These are phyloP conservation scores for Eucalyptus leucophloia DNA, from an alignment of 345 rosid species.

Conservation along the genomic window DNA sequence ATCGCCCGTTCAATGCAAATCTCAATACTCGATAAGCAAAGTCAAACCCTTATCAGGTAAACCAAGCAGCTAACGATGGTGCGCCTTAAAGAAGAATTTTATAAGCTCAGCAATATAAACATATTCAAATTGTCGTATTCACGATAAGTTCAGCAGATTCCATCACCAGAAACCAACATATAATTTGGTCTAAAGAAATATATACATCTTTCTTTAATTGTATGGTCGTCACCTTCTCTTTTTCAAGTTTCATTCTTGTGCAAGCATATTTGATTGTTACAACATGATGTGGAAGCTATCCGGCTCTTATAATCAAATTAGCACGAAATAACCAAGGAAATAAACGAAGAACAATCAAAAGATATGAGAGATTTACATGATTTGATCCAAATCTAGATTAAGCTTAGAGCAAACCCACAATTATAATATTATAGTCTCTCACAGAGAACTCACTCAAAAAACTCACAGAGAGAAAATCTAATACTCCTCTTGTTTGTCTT, in stretches of 20 bases:
- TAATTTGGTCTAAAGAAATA: not conserved
- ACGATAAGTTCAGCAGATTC: not conserved
- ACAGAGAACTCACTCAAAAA: not conserved
- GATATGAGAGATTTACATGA: not conserved
- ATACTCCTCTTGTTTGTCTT: too few species aligned
- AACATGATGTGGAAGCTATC: not conserved
- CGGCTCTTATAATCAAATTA: not conserved
- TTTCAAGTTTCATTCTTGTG: not conserved
- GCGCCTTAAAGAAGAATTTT: not conserved
- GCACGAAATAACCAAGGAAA: not conserved
- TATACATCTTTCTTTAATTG: not conserved
- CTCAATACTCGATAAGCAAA: not conserved
- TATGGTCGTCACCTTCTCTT: not conserved
- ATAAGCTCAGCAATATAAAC: not conserved
- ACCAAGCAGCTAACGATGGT: not conserved
- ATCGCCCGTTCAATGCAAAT: not conserved
- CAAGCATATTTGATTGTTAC: not conserved
- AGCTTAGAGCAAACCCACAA: not conserved
- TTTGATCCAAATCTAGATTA: not conserved
- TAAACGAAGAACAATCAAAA: not conserved
- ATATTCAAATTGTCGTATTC: not conserved
- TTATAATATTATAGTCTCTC: not conserved
- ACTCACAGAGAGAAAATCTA: too few species aligned
- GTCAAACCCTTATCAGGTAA: not conserved
- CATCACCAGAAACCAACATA: not conserved